Base-by-base conservation (phyloP, 1,139 yeast genomes). In the Candida freyschussii region DNA sequence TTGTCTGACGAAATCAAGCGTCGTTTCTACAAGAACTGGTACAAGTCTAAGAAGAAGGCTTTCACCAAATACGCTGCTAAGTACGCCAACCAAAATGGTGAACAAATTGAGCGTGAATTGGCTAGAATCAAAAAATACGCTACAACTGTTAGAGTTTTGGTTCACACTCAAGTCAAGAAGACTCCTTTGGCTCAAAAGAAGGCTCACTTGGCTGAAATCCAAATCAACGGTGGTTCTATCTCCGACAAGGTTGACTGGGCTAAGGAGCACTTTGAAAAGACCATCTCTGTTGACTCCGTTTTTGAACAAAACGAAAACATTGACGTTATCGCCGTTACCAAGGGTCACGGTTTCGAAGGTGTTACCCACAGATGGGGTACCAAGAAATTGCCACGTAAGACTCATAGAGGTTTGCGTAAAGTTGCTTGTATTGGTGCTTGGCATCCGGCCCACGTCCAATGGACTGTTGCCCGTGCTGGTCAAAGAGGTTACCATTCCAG, bases 291-390 rank as follows among this genome's bases (percentile, higher is more conserved):
- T 60, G 85, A 82, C 72, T 71, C 94, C 56, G 98, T 91, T 61
- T 82, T 91, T 67, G 98, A 91, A 78, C 95, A 91, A 76, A 83
- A 87, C 74, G 98, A 91, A 78, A 82, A 85, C 84, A 80, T 91
- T 62, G 99, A 91, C 63, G 96, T 86, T 61, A 81, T 89, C 65
- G 99, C 96, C 63, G 96, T 93, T 66, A 93, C 98, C 81, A 89
- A 84, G 80, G 99, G 99, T 91, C 95, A 91, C 79, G 99, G 99
- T 79, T 86, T 83, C 85, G 98, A 89, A 75, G 99, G 99, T 87
- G 97, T 89, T 61, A 93, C 98, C 77, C 95, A 87, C 87, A 87
- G 99, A 85, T 91, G 97, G 97, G 98, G 98, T 69, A 91, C 98
- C 82, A 93, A 89, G 91, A 87, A 84, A 80, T 78, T 91, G 61